Evolutionary conservation across 73 alveolate genomes (phyloP), one percentile per base, ranked within the genome.

Genomic region (Loxodes magnus): DNA sequence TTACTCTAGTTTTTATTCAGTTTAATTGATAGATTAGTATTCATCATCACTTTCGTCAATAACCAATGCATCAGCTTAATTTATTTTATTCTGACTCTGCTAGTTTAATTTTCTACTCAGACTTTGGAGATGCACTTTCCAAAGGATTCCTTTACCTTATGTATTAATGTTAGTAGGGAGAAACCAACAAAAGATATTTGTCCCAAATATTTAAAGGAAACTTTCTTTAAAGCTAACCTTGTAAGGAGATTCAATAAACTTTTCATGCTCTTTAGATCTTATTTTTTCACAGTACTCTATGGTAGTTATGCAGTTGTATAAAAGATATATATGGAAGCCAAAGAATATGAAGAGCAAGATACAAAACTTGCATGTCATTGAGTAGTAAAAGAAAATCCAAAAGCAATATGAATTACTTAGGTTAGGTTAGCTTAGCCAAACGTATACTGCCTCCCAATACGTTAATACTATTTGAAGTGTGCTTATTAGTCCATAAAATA

Each of bases 261-360:
- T 46, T 25, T 25, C 59, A 17, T 69, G 51, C n/a, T n/a, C n/a
- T 14, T 38, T 37, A 26, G 17, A 48, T 20, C 17, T 39, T 29
- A 27, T 56, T 59, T 75, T 75, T 28, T 75, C 89, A 37, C 89
- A 75, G 57, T 19, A 75, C 33, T 75, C 89, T 12, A 75, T 63
- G 1, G 89, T 75, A 0, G 83, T 75, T 24, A 25, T 60, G 48
- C 42, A 34, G 0, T 49, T 34, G 31, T 5, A 9, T 14, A 75
- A 38, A 1, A 75, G 65, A 49, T 78, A 23, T 5, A 67, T n/a
- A 43, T 75, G 89, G 65, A 75, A 68, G 15, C 23, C 4, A 20
- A 64, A 24, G 70, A 75, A 75, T 4, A 67, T 64, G 2, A 59
- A 22, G 15, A 75, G 28, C 20, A 56, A 35, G 9, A 59, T 9